Base-by-base conservation (phyloP, 140 eudicot genomes). In the Ambrosia hybrid region DNA sequence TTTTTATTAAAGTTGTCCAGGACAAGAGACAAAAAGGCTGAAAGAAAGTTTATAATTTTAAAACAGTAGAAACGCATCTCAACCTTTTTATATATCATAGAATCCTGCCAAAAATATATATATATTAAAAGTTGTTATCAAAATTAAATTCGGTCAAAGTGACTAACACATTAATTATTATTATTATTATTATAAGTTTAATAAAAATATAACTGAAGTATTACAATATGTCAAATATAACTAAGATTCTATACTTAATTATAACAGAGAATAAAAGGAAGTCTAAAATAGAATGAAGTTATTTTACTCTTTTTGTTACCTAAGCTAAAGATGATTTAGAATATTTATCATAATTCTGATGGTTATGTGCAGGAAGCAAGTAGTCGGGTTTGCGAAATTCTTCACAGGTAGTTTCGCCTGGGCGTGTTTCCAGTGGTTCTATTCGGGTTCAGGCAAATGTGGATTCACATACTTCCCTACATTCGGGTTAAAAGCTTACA, bases 351-450 rank as follows among this genome's bases (percentile, higher is more conserved):
- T 13, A n/a, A 2, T 41, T 36, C 17, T 41, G 14, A 70, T 55
- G 26, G 48, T 34, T 65, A 59, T 53, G 51, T 72, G 30, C 85
- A 91, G 97, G 86, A 91, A 83, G 57, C 97, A 91, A 77, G 92
- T 91, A 33, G 78, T 75, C 11, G 97, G 95, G 68, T 91, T 91
- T 26, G 71, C 80, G 61, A 91, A 91, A 57, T 83, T 78, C 79
- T 91, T 88, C 81, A 83, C 87, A 2, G 64, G 82, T 4, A 88
- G 97, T 75, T 91, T 91, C 73, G 9, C 79, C 5, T 91, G 97
- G 97, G 91, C 88, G 14, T 83, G 37, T 77, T 91, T 91, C 71
- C 89, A 88, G 67, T 91, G 97, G 97, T 91, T 88, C 71, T 91
- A 81, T 43, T 72, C 95, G 38, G 95, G 91, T 51, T 84, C 85